phyloP scores from a whole-genome alignment of 116 monocot species.

The Dioscorea cayenensis region DNA sequence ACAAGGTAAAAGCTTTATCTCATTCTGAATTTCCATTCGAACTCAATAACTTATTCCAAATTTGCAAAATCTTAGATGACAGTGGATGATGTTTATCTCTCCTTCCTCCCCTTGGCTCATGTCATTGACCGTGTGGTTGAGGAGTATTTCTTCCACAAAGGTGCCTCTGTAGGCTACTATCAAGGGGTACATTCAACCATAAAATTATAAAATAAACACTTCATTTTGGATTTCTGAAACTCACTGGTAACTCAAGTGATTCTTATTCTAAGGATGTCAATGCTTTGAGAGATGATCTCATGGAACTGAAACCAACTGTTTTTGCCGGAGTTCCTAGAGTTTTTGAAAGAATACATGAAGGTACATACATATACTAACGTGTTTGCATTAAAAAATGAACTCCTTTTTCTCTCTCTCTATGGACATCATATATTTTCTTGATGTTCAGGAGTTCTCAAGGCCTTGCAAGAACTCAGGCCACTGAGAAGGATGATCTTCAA shows the following conservation, averaged over 20 bases:
- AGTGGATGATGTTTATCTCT: slow-evolving; percentile 76
- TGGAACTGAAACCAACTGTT: slow-evolving; percentile 85
- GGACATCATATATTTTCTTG: neutral
- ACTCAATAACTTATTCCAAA: too few species aligned
- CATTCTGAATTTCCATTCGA: too few species aligned
- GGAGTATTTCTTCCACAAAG: slow-evolving; percentile 87
- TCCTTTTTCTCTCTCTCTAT: neutral
- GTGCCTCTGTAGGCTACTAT: slow-evolving; percentile 90
- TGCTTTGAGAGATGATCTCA: slow-evolving; percentile 79
- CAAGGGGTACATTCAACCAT: slow-evolving; percentile 57
- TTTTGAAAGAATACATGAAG: slow-evolving; percentile 87
- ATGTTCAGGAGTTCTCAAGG: slow-evolving; percentile 58
- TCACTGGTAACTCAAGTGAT: neutral
- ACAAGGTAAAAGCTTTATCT: slow-evolving; percentile 40
- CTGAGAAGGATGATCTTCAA: slow-evolving; percentile 82
- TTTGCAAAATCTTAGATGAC: slow-evolving; percentile 51
- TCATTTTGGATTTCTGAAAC: neutral
- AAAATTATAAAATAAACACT: neutral
- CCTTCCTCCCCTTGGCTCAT: slow-evolving; percentile 94
- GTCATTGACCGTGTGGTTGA: slow-evolving; percentile 89
- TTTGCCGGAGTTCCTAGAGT: slow-evolving; percentile 92
- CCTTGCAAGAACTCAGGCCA: slow-evolving; percentile 63
- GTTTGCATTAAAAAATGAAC: neutral
- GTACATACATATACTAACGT: slow-evolving; percentile 9
- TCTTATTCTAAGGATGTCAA: slow-evolving; percentile 48